These are phyloP conservation scores for Xylaria intraflava DNA, from an alignment of 495 filamentous ascomycete species.

Conservation along the genomic window DNA sequence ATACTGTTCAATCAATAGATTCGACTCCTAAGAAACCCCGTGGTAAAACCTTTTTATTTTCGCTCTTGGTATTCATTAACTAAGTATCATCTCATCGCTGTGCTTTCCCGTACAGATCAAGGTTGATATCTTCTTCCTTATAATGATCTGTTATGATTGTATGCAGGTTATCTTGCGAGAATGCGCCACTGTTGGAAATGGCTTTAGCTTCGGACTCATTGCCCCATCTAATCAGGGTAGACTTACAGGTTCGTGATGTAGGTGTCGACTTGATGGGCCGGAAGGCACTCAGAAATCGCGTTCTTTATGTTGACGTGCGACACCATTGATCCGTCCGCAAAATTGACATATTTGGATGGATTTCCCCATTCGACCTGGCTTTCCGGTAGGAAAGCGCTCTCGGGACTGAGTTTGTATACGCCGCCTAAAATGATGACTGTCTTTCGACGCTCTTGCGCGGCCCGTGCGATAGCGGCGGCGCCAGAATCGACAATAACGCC, in stretches of 20 bases:
- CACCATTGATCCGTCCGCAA: slow-evolving; percentile 66
- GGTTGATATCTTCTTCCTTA: slow-evolving; percentile 69
- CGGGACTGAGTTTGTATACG: slow-evolving; percentile 84
- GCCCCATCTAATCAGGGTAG: not conserved
- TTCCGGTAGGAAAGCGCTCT: slow-evolving; percentile 63
- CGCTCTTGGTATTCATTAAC: not conserved
- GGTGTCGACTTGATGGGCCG: slow-evolving; percentile 72
- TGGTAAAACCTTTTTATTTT: not conserved
- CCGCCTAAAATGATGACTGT: slow-evolving; percentile 79
- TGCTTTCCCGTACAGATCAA: slow-evolving; percentile 37
- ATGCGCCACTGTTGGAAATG: slow-evolving; percentile 57
- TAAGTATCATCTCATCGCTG: slow-evolving; percentile 12
- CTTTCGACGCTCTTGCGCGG: slow-evolving; percentile 69
- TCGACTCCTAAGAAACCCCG: too few relatives aligned
- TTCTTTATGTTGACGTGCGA: slow-evolving; percentile 73
- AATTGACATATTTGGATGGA: slow-evolving; percentile 63
- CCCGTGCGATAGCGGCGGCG: slow-evolving; percentile 68
- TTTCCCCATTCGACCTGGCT: slow-evolving; percentile 78
- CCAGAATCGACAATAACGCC: slow-evolving; percentile 75
- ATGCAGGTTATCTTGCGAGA: slow-evolving; percentile 75
- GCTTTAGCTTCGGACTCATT: not conserved
- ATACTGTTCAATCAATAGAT: too few relatives aligned
- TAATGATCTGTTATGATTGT: slow-evolving; percentile 81
- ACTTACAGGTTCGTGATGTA: slow-evolving; percentile 92
- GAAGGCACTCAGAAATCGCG: slow-evolving; percentile 76